Evolutionary conservation across 2,329 filamentous ascomycete species (phyloP).

Genomic region (Ceratocystis cacaofunesta): DNA sequence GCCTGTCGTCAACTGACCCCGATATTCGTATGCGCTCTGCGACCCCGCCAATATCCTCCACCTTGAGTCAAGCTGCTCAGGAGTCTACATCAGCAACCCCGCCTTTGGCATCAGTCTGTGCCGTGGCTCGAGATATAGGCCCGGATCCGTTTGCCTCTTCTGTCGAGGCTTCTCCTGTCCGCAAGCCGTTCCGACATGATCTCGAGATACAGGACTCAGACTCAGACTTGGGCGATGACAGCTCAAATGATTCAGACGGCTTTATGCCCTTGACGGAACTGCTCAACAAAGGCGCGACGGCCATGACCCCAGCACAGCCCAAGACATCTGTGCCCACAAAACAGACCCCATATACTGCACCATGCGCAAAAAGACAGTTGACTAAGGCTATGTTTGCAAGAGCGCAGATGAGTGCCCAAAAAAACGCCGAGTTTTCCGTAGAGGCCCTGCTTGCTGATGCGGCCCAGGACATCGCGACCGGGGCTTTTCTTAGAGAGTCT

Average conservation of each 20-base stretch:
- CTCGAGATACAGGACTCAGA: constrained; percentile 56
- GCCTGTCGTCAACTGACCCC: neutral
- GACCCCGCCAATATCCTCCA: neutral
- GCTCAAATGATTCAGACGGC: constrained; percentile 42
- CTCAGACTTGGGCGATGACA: constrained; percentile 56
- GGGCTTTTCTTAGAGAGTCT: neutral
- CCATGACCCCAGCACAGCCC: neutral
- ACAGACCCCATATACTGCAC: neutral
- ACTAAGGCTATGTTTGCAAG: neutral
- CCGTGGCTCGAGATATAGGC: neutral
- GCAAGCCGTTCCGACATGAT: constrained; percentile 30
- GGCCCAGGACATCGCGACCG: neutral
- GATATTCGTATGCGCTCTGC: constrained; percentile 1
- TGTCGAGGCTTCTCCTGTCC: neutral
- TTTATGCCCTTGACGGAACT: constrained; percentile 30
- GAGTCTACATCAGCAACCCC: neutral
- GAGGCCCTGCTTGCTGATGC: constrained; percentile 10
- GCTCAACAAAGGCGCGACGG: neutral
- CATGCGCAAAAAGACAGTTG: neutral
- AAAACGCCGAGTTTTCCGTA: neutral
- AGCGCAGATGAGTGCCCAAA: constrained; percentile 3
- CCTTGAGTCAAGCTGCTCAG: neutral
- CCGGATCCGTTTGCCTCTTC: constrained; percentile 9
- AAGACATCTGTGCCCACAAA: neutral
- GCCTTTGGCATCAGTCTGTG: neutral